phyloP scores from a whole-genome alignment of 768 basidiomycete species.

The Suillus discolor region DNA sequence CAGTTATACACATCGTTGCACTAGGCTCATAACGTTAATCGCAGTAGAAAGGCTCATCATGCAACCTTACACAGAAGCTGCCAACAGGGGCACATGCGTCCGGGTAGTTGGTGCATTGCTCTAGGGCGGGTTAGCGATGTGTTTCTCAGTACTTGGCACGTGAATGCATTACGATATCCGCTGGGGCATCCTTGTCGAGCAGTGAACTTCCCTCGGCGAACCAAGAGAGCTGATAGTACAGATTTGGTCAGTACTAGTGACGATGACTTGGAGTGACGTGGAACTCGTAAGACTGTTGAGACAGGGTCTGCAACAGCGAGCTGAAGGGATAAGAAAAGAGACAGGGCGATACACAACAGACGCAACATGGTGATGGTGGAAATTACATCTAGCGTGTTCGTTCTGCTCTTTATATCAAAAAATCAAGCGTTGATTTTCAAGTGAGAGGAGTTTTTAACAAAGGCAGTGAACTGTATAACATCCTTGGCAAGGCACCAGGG shows the following conservation, averaged over 20 bases:
- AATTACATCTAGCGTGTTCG: neutral
- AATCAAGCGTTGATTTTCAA: neutral
- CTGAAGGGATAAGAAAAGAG: constrained; percentile 2
- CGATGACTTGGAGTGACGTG: neutral
- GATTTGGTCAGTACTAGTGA: neutral
- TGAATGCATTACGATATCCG: neutral
- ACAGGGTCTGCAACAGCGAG: neutral
- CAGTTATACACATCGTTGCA: constrained; percentile 14
- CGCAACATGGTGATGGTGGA: neutral
- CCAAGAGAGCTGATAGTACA: neutral
- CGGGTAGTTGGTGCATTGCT: constrained; percentile 21
- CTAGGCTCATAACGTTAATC: constrained; percentile 11
- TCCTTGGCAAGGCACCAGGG: constrained; percentile 8
- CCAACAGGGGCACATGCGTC: constrained; percentile 19
- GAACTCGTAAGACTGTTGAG: neutral
- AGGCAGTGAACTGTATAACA: neutral
- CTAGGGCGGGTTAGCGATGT: neutral
- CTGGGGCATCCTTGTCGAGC: neutral
- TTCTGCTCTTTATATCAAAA: neutral
- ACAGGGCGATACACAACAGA: neutral
- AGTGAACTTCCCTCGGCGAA: neutral
- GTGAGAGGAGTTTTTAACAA: neutral
- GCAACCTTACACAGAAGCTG: constrained; percentile 22
- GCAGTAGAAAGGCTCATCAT: too few species aligned
- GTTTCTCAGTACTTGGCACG: neutral